phyloP scores from a whole-genome alignment of 208 protist species.

The Histomonas meleagridis region DNA sequence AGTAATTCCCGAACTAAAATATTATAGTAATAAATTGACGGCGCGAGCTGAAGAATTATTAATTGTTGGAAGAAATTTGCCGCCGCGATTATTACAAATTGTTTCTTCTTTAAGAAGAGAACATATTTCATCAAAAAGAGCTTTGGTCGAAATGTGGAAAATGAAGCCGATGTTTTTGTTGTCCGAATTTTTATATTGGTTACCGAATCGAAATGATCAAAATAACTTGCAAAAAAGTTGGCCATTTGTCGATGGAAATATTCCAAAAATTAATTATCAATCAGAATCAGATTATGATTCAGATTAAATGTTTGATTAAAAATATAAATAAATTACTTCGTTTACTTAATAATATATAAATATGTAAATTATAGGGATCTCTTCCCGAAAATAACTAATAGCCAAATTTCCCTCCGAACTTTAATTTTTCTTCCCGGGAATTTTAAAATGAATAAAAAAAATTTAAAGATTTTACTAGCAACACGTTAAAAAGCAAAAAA shows the following conservation, averaged over 20 bases:
- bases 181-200: background rate
- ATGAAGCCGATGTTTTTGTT: background rate
- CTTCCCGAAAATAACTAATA: no score
- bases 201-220: background rate
- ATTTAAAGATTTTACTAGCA: no score
- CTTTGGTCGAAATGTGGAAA: background rate
- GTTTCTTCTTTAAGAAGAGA: background rate
- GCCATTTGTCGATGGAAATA: background rate
- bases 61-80: background rate
- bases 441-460: no score
- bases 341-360: no score
- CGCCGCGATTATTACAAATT: background rate
- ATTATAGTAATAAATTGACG: background rate
- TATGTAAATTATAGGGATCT: no score
- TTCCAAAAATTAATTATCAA: background rate
- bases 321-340: no score
- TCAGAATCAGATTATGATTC: background rate
- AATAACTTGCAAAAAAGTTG: background rate
- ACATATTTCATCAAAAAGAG: background rate
- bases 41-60: background rate
- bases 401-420: no score
- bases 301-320: no score
- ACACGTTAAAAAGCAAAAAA: no score
- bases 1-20: background rate
- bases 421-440: no score